These are phyloP conservation scores for Schwanniomyces pseudopolymorphus DNA, from an alignment of 805 yeast species.

Conservation along the genomic window DNA sequence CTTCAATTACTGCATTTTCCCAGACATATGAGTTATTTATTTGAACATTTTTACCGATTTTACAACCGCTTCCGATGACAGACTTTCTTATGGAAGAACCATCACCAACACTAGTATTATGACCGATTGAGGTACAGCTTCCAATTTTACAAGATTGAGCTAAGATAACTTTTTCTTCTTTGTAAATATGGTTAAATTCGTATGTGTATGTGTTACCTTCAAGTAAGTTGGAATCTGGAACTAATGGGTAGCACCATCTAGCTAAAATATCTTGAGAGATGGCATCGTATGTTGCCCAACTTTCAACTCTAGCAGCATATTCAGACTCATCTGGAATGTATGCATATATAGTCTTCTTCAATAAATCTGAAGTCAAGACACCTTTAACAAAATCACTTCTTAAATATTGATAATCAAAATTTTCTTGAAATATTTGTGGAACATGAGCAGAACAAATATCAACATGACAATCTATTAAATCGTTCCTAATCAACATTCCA, in stretches of 20 bases:
- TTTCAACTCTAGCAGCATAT: constrained; percentile 94
- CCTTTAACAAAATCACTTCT: constrained; percentile 90
- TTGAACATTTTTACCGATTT: constrained; percentile 72
- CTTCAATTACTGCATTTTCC: constrained; percentile 77
- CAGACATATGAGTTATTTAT: constrained; percentile 81
- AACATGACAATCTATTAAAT: constrained; percentile 92
- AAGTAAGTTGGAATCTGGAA: constrained; percentile 78
- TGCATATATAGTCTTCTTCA: constrained; percentile 88
- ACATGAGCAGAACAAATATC: constrained; percentile 95
- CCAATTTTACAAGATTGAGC: constrained; percentile 92
- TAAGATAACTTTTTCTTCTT: constrained; percentile 82
- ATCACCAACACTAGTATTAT: constrained; percentile 73
- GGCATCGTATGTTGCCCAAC: constrained; percentile 91
- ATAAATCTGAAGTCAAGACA: constrained; percentile 82
- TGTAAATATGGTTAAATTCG: constrained; percentile 83
- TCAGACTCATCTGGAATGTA: constrained; percentile 71
- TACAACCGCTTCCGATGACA: constrained; percentile 83
- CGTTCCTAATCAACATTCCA: constrained; percentile 82
- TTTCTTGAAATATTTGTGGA: constrained; percentile 93
- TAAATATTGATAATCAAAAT: constrained; percentile 87
- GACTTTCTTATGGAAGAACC: constrained; percentile 64
- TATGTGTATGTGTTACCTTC: constrained; percentile 73
- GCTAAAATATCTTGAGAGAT: constrained; percentile 86
- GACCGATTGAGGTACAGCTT: constrained; percentile 79
- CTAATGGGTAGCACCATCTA: constrained; percentile 90